phyloP scores from a whole-genome alignment of 1,284 basidiomycete genomes.

The Grifola frondosa region DNA sequence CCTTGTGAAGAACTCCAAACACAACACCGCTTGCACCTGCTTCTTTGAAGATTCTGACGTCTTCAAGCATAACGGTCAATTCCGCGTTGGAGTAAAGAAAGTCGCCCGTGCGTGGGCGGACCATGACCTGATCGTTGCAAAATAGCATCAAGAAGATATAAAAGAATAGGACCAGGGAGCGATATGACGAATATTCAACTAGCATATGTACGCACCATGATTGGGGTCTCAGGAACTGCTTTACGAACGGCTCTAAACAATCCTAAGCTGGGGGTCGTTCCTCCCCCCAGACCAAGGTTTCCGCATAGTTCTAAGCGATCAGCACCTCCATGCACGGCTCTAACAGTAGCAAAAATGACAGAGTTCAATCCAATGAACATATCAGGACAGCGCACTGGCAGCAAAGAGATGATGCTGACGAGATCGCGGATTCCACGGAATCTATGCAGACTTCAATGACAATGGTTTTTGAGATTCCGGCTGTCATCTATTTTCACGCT shows the following conservation, averaged over 20 bases:
- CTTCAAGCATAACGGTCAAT: conserved; percentile 69
- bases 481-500: too few species aligned
- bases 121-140: conserved; percentile 69
- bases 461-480: conserved; percentile 17
- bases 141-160: background rate
- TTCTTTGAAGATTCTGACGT: conserved; percentile 61
- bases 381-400: background rate
- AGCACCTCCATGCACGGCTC: conserved; percentile 68
- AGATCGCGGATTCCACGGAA: conserved; percentile 70
- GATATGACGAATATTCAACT: background rate
- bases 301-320: conserved; percentile 78
- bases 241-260: conserved; percentile 57
- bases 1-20: conserved; percentile 59
- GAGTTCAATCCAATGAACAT: conserved; percentile 1
- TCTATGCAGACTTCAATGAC: conserved; percentile 77
- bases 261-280: conserved; percentile 76
- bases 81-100: conserved; percentile 71
- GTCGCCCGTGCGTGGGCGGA: conserved; percentile 75
- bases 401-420: conserved; percentile 42
- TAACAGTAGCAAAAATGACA: conserved; percentile 36
- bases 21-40: conserved; percentile 66
- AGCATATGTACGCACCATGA: conserved; percentile 56
- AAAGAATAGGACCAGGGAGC: background rate
- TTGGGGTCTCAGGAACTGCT: conserved; percentile 46
- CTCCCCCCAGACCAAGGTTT: conserved; percentile 70